phyloP scores from a whole-genome alignment of 2,329 filamentous ascomycete species.

The Trichoderma brevicompactum region DNA sequence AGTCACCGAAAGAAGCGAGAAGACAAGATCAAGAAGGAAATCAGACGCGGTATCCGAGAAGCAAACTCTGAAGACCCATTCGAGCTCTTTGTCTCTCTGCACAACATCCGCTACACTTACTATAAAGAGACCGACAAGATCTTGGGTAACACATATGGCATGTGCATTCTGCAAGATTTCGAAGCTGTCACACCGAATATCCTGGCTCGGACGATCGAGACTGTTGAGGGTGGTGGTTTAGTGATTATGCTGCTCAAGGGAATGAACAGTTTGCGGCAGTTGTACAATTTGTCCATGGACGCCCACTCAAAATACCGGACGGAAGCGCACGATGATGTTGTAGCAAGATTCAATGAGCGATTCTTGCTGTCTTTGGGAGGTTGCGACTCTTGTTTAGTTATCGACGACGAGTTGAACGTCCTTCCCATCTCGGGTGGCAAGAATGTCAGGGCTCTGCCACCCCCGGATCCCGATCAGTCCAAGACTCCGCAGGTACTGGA shows the following conservation, averaged over 20 bases:
- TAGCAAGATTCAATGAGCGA: conserved; percentile 95
- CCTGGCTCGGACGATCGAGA: conserved; percentile 92
- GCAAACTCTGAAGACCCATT: conserved; percentile 93
- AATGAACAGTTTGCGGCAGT: conserved; percentile 95
- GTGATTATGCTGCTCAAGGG: conserved; percentile 91
- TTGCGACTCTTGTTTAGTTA: conserved; percentile 91
- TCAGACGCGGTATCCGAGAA: conserved; percentile 92
- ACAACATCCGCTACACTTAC: conserved; percentile 98
- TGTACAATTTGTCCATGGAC: conserved; percentile 97
- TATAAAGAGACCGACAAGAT: conserved; percentile 99
- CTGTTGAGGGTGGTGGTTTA: conserved; percentile 92
- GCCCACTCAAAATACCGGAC: conserved; percentile 95
- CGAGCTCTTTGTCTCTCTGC: conserved; percentile 93
- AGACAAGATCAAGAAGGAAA: conserved; percentile 96
- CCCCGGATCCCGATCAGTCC: conserved; percentile 73
- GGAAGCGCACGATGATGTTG: conserved; percentile 93
- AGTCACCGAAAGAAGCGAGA: conserved; percentile 94
- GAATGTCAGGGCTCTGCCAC: conserved; percentile 80
- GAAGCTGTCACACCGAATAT: conserved; percentile 98
- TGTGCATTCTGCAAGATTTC: conserved; percentile 98
- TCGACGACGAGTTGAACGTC: conserved; percentile 97
- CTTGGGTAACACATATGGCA: conserved; percentile 94
- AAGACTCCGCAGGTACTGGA: conserved; percentile 74
- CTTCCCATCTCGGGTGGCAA: conserved; percentile 96
- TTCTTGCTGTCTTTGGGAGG: conserved; percentile 95